Conservation (phyloP, 2,329 filamentous ascomycete species). For the Alternaria gaisen region DNA sequence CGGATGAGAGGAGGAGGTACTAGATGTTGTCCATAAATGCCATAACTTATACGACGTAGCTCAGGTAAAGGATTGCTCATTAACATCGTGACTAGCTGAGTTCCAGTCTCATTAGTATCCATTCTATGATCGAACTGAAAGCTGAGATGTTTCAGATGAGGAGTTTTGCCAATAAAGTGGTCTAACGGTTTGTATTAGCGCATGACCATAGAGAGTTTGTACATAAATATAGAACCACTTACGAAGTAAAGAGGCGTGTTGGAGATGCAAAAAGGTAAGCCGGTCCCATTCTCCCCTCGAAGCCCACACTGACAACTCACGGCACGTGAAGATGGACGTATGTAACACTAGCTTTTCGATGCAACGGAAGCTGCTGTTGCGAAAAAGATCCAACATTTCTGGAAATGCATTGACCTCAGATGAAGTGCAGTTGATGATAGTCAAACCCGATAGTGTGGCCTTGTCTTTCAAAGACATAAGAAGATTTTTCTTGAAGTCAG, state of each 20-base stretch:
- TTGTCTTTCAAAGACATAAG: not conserved
- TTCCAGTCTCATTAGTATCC: not conserved
- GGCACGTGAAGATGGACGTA: constrained; percentile 6
- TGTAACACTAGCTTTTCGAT: not conserved
- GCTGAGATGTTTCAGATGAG: not conserved
- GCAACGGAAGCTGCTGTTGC: not conserved
- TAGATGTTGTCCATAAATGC: not conserved
- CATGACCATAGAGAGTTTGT: not conserved
- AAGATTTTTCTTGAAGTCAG: not conserved
- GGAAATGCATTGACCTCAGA: not conserved
- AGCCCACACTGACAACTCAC: constrained; percentile 13
- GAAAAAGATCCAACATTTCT: constrained; percentile 4
- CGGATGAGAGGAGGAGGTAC: not conserved
- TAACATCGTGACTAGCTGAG: not conserved
- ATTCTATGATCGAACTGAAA: not conserved
- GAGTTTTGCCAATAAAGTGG: not conserved
- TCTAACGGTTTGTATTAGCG: not conserved
- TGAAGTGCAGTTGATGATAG: not conserved
- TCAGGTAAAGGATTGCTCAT: not conserved
- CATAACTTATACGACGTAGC: not conserved
- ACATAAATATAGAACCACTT: not conserved
- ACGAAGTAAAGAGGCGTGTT: constrained; percentile 1
- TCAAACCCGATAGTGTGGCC: not conserved
- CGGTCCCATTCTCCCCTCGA: constrained; percentile 5
- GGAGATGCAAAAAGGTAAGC: constrained; percentile 1